Evolutionary conservation across 2,329 filamentous ascomycete species (phyloP).

Genomic region (Phaeosphaeriaceae sp.): DNA sequence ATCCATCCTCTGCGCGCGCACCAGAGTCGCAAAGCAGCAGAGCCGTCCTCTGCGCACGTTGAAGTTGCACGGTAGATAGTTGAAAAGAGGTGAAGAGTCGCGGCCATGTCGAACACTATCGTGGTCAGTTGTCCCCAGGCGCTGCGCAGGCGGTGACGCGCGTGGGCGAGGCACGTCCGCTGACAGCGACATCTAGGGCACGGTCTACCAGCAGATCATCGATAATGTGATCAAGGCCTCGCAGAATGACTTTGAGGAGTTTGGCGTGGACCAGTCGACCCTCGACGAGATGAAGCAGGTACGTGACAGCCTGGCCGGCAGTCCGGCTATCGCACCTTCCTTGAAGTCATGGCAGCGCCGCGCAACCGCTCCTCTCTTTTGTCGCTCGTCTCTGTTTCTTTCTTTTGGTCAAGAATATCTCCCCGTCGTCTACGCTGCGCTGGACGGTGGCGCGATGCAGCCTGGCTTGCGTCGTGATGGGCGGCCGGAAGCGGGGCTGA

Average conservation of each 20-base stretch:
- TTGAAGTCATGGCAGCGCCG: constrained; percentile 16
- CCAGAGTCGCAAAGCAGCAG: constrained; percentile 28
- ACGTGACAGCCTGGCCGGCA: constrained; percentile 54
- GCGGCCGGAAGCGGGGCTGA: constrained; percentile 55
- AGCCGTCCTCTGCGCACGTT: constrained; percentile 17
- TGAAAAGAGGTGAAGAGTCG: constrained; percentile 19
- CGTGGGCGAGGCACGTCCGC: constrained; percentile 26
- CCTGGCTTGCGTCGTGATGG: constrained; percentile 39
- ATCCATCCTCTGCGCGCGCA: constrained; percentile 25
- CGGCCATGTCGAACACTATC: constrained; percentile 48
- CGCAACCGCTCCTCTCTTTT: constrained; percentile 10
- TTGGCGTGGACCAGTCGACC: constrained; percentile 86
- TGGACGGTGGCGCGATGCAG: constrained; percentile 27
- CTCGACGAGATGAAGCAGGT: constrained; percentile 89
- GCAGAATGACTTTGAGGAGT: constrained; percentile 95
- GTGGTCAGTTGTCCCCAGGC: constrained; percentile 45
- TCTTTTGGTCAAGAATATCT: constrained; percentile 17
- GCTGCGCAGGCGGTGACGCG: constrained; percentile 20
- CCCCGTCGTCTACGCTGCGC: constrained; percentile 24
- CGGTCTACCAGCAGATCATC: constrained; percentile 90
- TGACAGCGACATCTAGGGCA: constrained; percentile 61
- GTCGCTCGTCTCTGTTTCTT: constrained; percentile 10
- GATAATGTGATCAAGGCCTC: constrained; percentile 72
- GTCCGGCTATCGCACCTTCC: constrained; percentile 21
- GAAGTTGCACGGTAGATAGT: constrained; percentile 25